Evolutionary conservation across 1,284 basidiomycete genomes (phyloP).

Genomic region (Ustilago hordei): DNA sequence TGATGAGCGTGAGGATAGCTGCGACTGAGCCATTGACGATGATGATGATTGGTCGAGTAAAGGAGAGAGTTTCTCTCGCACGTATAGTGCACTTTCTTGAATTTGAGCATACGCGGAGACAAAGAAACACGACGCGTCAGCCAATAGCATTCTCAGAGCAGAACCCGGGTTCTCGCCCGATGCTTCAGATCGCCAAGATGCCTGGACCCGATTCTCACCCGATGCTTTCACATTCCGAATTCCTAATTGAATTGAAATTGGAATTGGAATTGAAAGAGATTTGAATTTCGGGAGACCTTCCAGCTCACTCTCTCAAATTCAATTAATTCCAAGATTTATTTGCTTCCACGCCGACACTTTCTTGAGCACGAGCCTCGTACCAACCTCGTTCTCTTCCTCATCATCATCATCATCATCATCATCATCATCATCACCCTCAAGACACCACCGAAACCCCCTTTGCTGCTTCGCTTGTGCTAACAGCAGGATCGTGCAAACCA

Average conservation of each 20-base stretch:
- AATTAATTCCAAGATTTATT: background rate
- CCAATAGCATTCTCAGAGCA: background rate
- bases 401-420: constrained; percentile 7
- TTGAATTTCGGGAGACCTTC: constrained; percentile 10
- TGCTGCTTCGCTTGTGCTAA: background rate
- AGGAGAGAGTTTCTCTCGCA: constrained; percentile 13
- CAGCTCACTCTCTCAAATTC: constrained; percentile 27
- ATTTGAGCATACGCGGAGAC: constrained; percentile 3
- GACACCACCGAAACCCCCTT: background rate
- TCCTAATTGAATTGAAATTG: constrained; percentile 5
- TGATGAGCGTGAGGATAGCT: background rate
- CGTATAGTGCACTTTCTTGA: background rate
- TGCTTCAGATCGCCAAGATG: background rate
- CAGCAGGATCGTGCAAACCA: background rate
- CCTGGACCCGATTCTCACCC: background rate
- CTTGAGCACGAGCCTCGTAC: constrained; percentile 7
- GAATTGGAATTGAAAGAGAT: background rate
- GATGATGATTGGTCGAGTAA: background rate
- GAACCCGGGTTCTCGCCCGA: constrained; percentile 1
- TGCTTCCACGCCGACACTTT: constrained; percentile 7
- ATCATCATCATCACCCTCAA: background rate
- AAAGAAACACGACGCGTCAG: constrained; percentile 25
- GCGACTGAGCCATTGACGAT: constrained; percentile 1
- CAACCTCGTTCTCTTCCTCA: background rate
- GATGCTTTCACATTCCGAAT: background rate